phyloP scores from a whole-genome alignment of 1,139 yeast species.

The Pneumocystis jirovecii region DNA sequence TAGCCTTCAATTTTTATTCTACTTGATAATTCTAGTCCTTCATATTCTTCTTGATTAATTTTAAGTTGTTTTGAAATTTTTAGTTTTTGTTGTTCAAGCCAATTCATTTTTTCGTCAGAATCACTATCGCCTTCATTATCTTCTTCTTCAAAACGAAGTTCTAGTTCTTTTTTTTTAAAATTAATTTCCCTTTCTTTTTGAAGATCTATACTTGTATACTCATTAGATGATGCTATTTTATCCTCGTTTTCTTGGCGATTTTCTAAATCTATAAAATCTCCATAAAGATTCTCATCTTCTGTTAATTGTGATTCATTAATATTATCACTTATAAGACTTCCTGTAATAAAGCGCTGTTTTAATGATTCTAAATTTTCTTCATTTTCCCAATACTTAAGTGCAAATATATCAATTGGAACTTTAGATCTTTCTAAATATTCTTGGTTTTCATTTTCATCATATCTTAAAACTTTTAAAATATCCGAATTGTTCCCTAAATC shows the following conservation, averaged over 20 bases:
- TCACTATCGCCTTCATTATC: conserved; percentile 60
- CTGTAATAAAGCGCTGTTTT: conserved; percentile 15
- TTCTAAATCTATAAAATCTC: conserved; percentile 72
- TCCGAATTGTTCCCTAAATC: conserved; percentile 50
- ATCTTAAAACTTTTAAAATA: conserved; percentile 43
- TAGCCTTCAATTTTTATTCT: conserved; percentile 79
- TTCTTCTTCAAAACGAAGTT: conserved; percentile 81
- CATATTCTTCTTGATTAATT: conserved; percentile 59
- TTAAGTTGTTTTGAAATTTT: conserved; percentile 93
- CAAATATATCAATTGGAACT: background rate
- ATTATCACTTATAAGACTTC: conserved; percentile 14
- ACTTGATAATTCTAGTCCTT: conserved; percentile 57
- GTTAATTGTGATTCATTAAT: conserved; percentile 16
- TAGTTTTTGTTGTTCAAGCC: conserved; percentile 96
- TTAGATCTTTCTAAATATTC: background rate
- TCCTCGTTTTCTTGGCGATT: conserved; percentile 30
- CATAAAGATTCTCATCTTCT: conserved; percentile 34
- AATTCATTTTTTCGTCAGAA: conserved; percentile 54
- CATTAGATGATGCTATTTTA: conserved; percentile 16
- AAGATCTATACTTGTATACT: conserved; percentile 25
- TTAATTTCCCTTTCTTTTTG: conserved; percentile 64
- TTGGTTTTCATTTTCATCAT: background rate
- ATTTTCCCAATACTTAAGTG: conserved; percentile 8
- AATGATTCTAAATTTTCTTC: conserved; percentile 7
- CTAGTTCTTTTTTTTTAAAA: conserved; percentile 72